These are phyloP conservation scores for Sphenostylis stenocarpa DNA, from an alignment of 306 rosid species.

Conservation along the genomic window DNA sequence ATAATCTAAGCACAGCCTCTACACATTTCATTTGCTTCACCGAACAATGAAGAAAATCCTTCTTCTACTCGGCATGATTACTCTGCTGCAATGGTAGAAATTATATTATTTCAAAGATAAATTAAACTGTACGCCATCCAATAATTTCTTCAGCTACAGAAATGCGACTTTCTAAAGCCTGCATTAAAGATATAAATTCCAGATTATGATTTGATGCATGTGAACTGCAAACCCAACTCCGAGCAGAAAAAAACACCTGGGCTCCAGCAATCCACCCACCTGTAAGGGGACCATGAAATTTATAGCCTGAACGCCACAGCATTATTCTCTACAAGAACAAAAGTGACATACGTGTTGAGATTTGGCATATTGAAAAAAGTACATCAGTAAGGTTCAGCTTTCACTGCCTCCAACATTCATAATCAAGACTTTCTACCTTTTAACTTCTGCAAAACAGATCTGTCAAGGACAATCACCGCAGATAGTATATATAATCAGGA, in stretches of 20 bases:
- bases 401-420: conserved; percentile 28
- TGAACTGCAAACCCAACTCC: conserved; percentile 20
- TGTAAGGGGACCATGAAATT: conserved; percentile 14
- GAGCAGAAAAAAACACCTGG: conserved; percentile 1
- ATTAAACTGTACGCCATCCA: not conserved
- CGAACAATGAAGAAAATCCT: not conserved
- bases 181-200: not conserved
- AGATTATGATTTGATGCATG: not conserved
- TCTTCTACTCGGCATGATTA: not conserved
- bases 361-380: conserved; percentile 5
- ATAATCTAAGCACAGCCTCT: not conserved
- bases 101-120: not conserved
- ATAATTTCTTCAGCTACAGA: not conserved
- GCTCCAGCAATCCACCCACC: not conserved
- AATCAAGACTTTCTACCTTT: conserved; percentile 14
- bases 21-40: not conserved
- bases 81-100: not conserved
- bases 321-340: conserved; percentile 13
- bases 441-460: conserved; percentile 40
- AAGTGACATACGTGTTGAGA: not conserved
- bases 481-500: not conserved
- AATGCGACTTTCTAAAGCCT: conserved; percentile 10
- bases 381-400: not conserved
- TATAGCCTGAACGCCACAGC: not conserved
- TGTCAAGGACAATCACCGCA: conserved; percentile 15